Evolutionary conservation across 257 asterid species (phyloP).

Genomic region (Osmanthus fragrans): DNA sequence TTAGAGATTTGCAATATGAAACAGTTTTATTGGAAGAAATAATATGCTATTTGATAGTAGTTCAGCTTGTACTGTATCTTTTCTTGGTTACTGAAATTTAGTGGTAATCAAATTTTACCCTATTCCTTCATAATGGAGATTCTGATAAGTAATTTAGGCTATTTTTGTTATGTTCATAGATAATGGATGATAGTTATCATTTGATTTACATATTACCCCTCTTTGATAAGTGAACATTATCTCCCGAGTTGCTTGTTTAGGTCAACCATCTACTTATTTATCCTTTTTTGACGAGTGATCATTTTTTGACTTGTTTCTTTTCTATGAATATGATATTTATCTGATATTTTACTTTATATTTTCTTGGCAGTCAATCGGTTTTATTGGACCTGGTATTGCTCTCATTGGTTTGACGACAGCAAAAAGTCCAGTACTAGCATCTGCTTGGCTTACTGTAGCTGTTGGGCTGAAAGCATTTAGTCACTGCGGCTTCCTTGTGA

Average conservation of each 20-base stretch:
- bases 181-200: not conserved
- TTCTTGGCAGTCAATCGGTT: slow-evolving; percentile 75
- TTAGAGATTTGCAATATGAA: not conserved
- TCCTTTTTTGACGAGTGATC: not conserved
- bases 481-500: slow-evolving; percentile 96
- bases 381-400: slow-evolving; percentile 78
- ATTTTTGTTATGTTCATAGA: not conserved
- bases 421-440: slow-evolving; percentile 70
- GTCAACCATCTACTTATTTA: not conserved
- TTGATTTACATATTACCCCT: not conserved
- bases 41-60: not conserved
- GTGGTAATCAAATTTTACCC: not conserved
- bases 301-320: not conserved
- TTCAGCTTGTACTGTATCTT: not conserved
- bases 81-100: not conserved
- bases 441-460: slow-evolving; percentile 95
- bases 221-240: not conserved
- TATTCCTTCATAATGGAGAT: not conserved
- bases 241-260: not conserved
- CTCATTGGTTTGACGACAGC: slow-evolving; percentile 79
- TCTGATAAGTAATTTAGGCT: not conserved
- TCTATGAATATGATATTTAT: slow-evolving; percentile 14
- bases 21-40: not conserved
- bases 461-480: slow-evolving; percentile 95
- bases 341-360: slow-evolving; percentile 10